Evolutionary conservation across 192 early-diverging fungal species (phyloP), one percentile per base, ranked within the genome.

Genomic region (Paraglomus brasilianum): DNA sequence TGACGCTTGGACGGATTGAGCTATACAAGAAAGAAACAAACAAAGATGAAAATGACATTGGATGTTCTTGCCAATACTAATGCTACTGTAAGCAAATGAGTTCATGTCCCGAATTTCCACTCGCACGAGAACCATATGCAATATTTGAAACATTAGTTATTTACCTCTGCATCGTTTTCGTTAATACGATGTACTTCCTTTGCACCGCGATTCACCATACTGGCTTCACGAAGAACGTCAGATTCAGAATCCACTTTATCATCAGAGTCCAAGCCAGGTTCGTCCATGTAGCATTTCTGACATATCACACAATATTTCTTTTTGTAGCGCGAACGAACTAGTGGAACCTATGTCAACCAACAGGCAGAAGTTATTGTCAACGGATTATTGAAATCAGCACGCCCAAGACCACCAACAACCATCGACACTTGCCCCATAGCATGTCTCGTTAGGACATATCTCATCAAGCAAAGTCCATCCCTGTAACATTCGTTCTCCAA

Each of bases 381-480:
- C n/a, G n/a, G n/a, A n/a, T n/a, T 21, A 30, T 17, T 39, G 15
- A 66, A 10, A 45, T 24, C 10, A 6, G 40, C 38, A 15, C 40
- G 45, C 38, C 5, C 13, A 45, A 65, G n/a, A 49, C 7, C 22
- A 66, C 11, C 39, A 62, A 68, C 4, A 49, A 38, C 17, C 1
- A 47, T 15, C n/a, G 8, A 45, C 10, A 68, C 73, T 83, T 72
- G 80, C 84, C 8, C 77, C 82, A 47, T 79, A 79, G 47, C 85
- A 86, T 2, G 64, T 62, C 8, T 60, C 58, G 30, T 75, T 84
- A 9, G 81, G 82, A 61, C 85, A 86, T n/a, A 81, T 74, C 8
- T 86, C 82, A 38, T 86, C 80, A 22, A 86, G 59, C 66, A 86
- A 67, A 17, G 85, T 66, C 85, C 85, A 86, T 36, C 80, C 78